Conservation (phyloP, 2,329 filamentous ascomycete species). For the Alternaria burnsii region DNA sequence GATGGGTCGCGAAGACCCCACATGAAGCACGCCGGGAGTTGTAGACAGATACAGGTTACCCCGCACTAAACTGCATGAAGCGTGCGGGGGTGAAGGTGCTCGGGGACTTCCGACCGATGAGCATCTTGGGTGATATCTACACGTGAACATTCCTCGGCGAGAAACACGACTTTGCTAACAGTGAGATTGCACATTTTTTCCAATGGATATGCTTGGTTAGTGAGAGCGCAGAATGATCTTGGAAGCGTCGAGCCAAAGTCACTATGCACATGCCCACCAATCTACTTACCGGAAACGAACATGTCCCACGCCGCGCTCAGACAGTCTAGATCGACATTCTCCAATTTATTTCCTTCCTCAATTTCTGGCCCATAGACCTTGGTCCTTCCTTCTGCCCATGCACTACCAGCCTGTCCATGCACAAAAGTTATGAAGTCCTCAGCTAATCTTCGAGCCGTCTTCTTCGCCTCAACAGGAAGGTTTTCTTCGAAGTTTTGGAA, state of each 20-base stretch:
- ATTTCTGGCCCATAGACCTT: constrained; percentile 17
- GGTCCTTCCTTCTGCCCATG: constrained; percentile 7
- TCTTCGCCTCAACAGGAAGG: constrained; percentile 6
- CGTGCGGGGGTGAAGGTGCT: constrained; percentile 21
- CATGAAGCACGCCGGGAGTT: constrained; percentile 13
- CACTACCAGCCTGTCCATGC: constrained; percentile 18
- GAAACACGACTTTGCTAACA: not conserved
- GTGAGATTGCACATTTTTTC: not conserved
- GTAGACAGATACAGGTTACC: constrained; percentile 4
- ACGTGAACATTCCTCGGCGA: not conserved
- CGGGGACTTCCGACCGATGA: not conserved
- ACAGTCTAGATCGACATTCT: too few relatives aligned
- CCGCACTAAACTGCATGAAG: constrained; percentile 15
- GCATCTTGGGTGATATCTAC: not conserved
- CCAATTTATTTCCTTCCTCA: constrained; percentile 1
- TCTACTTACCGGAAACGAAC: constrained; percentile 25
- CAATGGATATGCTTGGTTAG: too few relatives aligned
- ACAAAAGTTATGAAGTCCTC: constrained; percentile 33
- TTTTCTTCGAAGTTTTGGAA: constrained; percentile 38
- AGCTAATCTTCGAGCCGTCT: constrained; percentile 21
- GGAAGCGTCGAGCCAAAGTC: not conserved
- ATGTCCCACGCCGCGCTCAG: constrained; percentile 32
- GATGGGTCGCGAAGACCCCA: constrained; percentile 16
- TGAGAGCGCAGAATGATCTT: not conserved
- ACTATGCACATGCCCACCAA: not conserved